phyloP scores from a whole-genome alignment of 768 basidiomycete genomes.

The Lentinula sp. region DNA sequence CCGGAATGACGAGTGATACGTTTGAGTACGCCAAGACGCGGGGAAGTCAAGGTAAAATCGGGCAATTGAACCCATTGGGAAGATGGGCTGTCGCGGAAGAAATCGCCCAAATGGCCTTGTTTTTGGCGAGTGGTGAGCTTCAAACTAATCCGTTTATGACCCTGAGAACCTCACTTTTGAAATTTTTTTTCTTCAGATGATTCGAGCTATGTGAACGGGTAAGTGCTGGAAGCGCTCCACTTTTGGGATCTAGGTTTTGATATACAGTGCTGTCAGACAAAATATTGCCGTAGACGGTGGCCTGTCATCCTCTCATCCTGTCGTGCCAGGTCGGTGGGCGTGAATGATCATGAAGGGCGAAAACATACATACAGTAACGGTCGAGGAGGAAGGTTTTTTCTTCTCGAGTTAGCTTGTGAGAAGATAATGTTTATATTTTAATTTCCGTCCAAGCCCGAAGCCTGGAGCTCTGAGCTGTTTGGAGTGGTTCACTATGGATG shows the following conservation, averaged over 20 bases:
- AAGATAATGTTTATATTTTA: too few species aligned
- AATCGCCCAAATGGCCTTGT: conserved; percentile 80
- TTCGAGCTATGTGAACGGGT: conserved; percentile 86
- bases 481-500: too few species aligned
- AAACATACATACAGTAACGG: background rate
- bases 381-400: background rate
- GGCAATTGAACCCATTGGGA: conserved; percentile 78
- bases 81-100: conserved; percentile 83
- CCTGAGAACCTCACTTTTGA: conserved; percentile 3
- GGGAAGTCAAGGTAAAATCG: conserved; percentile 72
- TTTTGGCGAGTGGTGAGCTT: conserved; percentile 77
- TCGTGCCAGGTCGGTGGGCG: conserved; percentile 69
- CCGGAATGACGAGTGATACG: conserved; percentile 77
- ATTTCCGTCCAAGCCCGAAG: too few species aligned
- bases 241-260: background rate
- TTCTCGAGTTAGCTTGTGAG: too few species aligned
- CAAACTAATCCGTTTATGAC: background rate
- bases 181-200: conserved; percentile 47
- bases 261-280: conserved; percentile 28
- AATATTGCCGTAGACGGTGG: conserved; percentile 86
- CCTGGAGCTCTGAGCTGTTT: too few species aligned
- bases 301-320: conserved; percentile 71
- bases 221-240: background rate
- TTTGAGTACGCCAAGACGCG: conserved; percentile 75
- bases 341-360: conserved; percentile 19